Percentiles rank a stretch among this genome's conserved stretches.
Evolutionary conservation across 768 basidiomycete species (phyloP).

Genomic region (Termitomyces sp.): DNA sequence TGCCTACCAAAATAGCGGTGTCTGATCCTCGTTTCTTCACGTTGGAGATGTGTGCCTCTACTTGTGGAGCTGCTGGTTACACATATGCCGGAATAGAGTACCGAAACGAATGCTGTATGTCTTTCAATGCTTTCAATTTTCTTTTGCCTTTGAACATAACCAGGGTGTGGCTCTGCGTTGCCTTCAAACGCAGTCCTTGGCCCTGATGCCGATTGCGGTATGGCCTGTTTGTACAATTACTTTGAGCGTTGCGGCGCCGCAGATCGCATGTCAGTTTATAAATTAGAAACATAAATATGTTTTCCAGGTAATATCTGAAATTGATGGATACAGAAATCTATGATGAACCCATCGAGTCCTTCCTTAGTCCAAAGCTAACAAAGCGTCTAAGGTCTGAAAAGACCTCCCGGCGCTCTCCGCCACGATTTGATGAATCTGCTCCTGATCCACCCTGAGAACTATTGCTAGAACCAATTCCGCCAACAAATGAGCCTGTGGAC

Average conservation of each 20-base stretch:
- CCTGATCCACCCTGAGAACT: slow-evolving; percentile 38
- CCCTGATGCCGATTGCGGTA: slow-evolving; percentile 10
- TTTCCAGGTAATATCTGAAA: too few species aligned
- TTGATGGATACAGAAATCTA: slow-evolving; percentile 4
- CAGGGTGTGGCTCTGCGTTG: slow-evolving; percentile 11
- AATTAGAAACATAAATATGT: not conserved
- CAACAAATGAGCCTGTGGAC: slow-evolving; percentile 53
- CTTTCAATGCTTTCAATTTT: not conserved
- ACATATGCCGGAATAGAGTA: slow-evolving; percentile 6
- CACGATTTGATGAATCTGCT: slow-evolving; percentile 29
- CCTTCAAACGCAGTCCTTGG: not conserved
- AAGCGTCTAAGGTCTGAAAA: slow-evolving; percentile 87
- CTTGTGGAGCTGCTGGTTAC: slow-evolving; percentile 5
- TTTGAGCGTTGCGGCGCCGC: slow-evolving; percentile 10
- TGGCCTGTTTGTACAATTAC: slow-evolving; percentile 11
- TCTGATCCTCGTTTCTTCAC: slow-evolving; percentile 2
- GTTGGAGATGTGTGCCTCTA: slow-evolving; percentile 5
- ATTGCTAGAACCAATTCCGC: not conserved
- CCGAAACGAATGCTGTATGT: slow-evolving; percentile 9
- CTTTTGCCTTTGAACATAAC: not conserved
- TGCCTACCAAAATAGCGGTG: not conserved
- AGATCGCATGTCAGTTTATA: slow-evolving; percentile 13
- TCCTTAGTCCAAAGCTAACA: slow-evolving; percentile 82
- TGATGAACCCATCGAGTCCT: slow-evolving; percentile 44
- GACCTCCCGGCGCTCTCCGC: slow-evolving; percentile 63